These are phyloP conservation scores for Ogataea hybrid DNA, from an alignment of 1,139 yeast species.

Conservation along the genomic window DNA sequence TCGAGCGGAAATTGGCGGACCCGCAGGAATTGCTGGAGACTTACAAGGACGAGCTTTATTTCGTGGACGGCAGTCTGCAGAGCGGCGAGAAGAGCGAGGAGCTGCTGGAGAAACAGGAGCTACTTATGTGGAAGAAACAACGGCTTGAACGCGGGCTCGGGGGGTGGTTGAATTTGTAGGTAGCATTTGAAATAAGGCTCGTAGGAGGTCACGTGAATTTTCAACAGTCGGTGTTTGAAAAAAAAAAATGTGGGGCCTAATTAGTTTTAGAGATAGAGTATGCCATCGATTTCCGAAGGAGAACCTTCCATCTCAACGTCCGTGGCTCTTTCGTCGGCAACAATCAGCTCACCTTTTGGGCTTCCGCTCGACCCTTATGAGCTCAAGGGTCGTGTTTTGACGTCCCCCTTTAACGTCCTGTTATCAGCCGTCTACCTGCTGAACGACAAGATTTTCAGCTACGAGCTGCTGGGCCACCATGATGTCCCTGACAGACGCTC, in stretches of 20 bases:
- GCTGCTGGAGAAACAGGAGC: constrained; percentile 1
- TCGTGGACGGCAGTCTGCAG: constrained; percentile 20
- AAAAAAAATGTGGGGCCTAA: constrained; percentile 4
- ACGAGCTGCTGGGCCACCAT: constrained; percentile 52
- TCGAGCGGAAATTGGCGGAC: constrained; percentile 14
- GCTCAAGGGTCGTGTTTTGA: constrained; percentile 49
- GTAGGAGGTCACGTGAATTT: constrained; percentile 9
- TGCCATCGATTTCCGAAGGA: constrained; percentile 26
- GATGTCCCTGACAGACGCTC: constrained; percentile 46
- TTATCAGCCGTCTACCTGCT: constrained; percentile 65
- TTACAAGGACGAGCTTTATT: constrained; percentile 29
- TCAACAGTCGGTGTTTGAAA: constrained; percentile 4
- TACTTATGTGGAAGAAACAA: constrained; percentile 9
- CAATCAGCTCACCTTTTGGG: constrained; percentile 52
- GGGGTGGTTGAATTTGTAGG: constrained; percentile 5
- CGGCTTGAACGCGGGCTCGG: constrained; percentile 8
- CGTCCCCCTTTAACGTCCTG: constrained; percentile 64
- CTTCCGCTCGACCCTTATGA: constrained; percentile 54
- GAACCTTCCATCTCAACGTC: constrained; percentile 24
- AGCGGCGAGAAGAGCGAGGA: constrained; percentile 9
- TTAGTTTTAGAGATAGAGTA: constrained; percentile 2
- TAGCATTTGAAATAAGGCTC: not conserved
- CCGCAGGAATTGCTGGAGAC: constrained; percentile 20
- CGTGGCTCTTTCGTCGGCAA: constrained; percentile 35
- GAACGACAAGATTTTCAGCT: constrained; percentile 66